Evolutionary conservation across 1,284 basidiomycete genomes (phyloP).

Genomic region (Tilletia indica): DNA sequence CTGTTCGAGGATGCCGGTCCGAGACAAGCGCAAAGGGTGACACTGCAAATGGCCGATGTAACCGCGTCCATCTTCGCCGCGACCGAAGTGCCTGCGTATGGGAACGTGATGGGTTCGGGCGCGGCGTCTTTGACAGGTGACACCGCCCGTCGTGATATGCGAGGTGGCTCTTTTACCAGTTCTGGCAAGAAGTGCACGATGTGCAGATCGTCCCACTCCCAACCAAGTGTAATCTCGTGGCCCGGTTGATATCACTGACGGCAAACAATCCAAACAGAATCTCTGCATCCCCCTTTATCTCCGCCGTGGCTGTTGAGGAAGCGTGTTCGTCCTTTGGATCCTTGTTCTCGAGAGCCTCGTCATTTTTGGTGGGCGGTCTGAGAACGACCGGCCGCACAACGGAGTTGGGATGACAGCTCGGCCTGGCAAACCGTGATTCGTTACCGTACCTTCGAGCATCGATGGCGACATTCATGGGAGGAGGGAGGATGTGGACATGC

Average conservation of each 20-base stretch:
- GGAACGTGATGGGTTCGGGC: constrained; percentile 44
- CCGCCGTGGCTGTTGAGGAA: constrained; percentile 19
- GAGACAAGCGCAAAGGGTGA: constrained; percentile 49
- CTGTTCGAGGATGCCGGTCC: constrained; percentile 43
- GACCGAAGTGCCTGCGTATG: constrained; percentile 48
- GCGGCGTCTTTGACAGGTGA: constrained; percentile 56
- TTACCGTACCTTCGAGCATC: constrained; percentile 79
- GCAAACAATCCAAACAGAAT: constrained; percentile 83
- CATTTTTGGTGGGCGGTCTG: constrained; percentile 24
- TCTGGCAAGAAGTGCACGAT: constrained; percentile 78
- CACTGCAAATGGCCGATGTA: constrained; percentile 41
- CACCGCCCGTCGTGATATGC: constrained; percentile 60
- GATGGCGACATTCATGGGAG: constrained; percentile 75
- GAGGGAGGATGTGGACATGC: constrained; percentile 76
- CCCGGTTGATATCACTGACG: constrained; percentile 70
- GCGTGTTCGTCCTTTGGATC: neutral
- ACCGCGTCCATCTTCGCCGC: constrained; percentile 48
- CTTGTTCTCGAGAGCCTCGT: constrained; percentile 19
- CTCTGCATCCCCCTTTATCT: constrained; percentile 57
- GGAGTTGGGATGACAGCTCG: constrained; percentile 84
- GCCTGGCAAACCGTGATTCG: constrained; percentile 73
- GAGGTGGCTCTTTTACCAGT: constrained; percentile 62
- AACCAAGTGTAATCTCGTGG: constrained; percentile 85
- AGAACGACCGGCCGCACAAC: constrained; percentile 77
- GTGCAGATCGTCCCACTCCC: constrained; percentile 95